Evolutionary conservation across 2,329 filamentous ascomycete genomes (phyloP), one percentile per base, ranked within the genome.

Genomic region (Talaromyces sp.): DNA sequence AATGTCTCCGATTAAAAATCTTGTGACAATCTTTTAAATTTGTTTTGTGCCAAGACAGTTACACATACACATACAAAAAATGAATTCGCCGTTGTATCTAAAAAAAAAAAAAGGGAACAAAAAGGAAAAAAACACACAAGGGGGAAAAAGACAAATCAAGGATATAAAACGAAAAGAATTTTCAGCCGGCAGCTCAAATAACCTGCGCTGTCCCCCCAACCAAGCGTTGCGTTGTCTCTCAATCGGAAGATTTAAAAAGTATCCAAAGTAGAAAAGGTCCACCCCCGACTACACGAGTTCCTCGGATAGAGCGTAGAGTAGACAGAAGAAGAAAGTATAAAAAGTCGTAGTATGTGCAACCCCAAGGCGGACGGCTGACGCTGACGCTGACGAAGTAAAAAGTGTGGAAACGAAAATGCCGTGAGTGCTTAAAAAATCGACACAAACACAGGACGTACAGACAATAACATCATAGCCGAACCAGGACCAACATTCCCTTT

Each of bases 381-480:
- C 26, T 54, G n/a, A 54, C 43, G 43, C 43, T 41, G 35, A 41
- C 35, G 57, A 29, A 51, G 31, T 58, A 57, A 27, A 57, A 59
- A 55, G 50, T 56, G 52, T 58, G 49, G 35, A 26, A 27, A 59
- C 55, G 51, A 57, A 58, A 24, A 27, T 61, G 55, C 55, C 55
- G 24, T 59, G 51, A 64, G 58, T 62, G 62, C 59, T 56, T 52
- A 62, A 38, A 43, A 64, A 60, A 65, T 46, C 43, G 43, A 46
- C 43, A 46, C 58, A 65, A 56, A 59, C 62, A 59, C 54, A 58
- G 43, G 50, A 58, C 59, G 55, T 51, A 62, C 64, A 64, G 59
- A 56, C 53, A 61, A 65, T 66, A 66, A 64, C 65, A 66, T 69
- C 68, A 67, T 67, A 64, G 65, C 68, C 66, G 65, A 65, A 67